Base-by-base conservation (phyloP, 345 rosid genomes). In the Sisymbrium altissimum region DNA sequence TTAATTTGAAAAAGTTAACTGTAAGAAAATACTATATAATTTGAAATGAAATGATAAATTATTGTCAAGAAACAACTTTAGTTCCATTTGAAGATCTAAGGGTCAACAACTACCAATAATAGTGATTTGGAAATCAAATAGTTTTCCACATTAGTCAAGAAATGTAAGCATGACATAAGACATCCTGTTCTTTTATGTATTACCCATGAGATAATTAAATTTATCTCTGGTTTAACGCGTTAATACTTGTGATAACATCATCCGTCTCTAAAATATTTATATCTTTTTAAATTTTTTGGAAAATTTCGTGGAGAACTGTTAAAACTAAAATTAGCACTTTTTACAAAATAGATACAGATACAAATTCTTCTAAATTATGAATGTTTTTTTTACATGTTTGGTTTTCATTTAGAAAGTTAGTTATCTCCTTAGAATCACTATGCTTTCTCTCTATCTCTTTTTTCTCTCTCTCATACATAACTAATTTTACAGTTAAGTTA, bases 151-250 rank as follows among this genome's bases (percentile, higher is more conserved):
- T 33, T 39, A 46, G 80, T 76, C 60, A 57, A 70, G 39, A 56
- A 70, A 73, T 70, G 75, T 2, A 49, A 64, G 59, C 29, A 54
- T 54, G 66, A 55, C 66, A 70, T 55, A 70, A 66, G 25, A 23
- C 59, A 55, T 56, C 61, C 70, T 61, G 72, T 57, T 40, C 66
- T 77, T 77, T 64, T 40, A 71, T 75, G 73, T 38, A 58, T 77
- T 64, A 69, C 48, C 79, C 70, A 44, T 33, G 11, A 35, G 70
- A 54, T 69, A 53, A 54, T 76, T 76, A 68, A 62, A 41, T 76
- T 75, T 69, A 53, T 35, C 50, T 61, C 3, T 33, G 4, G 48
- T 21, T 68, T 67, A 67, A 60, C 54, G 64, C 63, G 50, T 32
- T 50, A 59, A 66, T 66, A 66, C 52, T 60, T 43, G 69, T 59